These are phyloP conservation scores for Parmales sp. DNA, from an alignment of 108 stramenopile species.

Conservation along the genomic window DNA sequence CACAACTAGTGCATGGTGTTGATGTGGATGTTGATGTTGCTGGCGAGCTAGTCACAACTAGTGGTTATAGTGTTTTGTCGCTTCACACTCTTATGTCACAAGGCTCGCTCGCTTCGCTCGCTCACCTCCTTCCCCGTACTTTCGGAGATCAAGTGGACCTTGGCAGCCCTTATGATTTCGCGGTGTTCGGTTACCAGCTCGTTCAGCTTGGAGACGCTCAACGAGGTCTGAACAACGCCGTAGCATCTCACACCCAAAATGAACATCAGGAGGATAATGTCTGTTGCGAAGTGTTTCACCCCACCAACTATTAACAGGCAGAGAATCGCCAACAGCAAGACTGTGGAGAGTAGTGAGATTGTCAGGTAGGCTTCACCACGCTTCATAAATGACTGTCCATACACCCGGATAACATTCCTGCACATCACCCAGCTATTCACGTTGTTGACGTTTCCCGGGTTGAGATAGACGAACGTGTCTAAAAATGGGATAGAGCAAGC, in stretches of 20 bases:
- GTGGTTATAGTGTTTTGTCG: too few relatives aligned
- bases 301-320: neutral
- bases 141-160: neutral
- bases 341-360: neutral
- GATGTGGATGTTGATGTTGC: too few relatives aligned
- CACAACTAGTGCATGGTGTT: too few relatives aligned
- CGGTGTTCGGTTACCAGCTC: neutral
- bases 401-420: neutral
- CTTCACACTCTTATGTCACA: too few relatives aligned
- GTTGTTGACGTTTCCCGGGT: neutral
- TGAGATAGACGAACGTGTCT: neutral
- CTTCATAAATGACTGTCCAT: neutral
- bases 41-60: too few relatives aligned
- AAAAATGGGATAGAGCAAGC: too few relatives aligned
- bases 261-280: neutral
- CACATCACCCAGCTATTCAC: conserved; percentile 5
- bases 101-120: neutral
- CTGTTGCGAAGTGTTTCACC: neutral
- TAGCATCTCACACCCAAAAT: neutral
- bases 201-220: neutral
- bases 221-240: neutral
- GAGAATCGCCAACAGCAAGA: neutral
- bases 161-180: conserved; percentile 6
- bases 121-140: neutral
- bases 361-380: conserved; percentile 1